Evolutionary conservation across 441 rosid genomes (phyloP), one percentile per base, ranked within the genome.

Genomic region (Euphorbia schlechtendalii): DNA sequence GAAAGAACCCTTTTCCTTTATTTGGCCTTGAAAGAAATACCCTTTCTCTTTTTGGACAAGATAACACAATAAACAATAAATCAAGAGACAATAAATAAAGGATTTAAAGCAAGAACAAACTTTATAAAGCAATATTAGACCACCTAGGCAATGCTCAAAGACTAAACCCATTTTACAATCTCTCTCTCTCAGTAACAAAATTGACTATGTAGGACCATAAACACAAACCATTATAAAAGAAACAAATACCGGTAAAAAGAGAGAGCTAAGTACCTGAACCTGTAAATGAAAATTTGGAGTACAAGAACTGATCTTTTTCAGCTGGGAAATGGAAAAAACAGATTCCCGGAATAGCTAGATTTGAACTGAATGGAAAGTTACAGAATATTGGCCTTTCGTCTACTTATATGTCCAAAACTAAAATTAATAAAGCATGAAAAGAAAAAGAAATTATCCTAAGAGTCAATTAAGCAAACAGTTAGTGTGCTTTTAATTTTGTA

Each of bases 331-430:
- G 17, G 5, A 22, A 3, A 4, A 1, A 38, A 8, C 5, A 11
- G 5, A 38, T 1, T 38, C 5, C 4, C 3, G 34, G 34, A 38
- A 8, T 1, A 8, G 11, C 5, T 32, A 32, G 36, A 3, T 3
- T 7, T 2, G 36, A 32, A 32, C 36, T 51, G 53, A 5, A 51
- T 11, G 8, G 10, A 18, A 51, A 51, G 24, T 18, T 51, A 43
- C 21, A 53, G 64, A 65, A 46, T 76, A 54, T 32, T 72, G 84
- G 65, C 80, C 69, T 72, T 80, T 76, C 76, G 67, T 63, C 81
- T 75, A 61, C 79, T 74, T 63, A 25, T 61, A 49, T 49, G 55
- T 9, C 12, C 20, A 20, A 28, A 54, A 7, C 5, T 27, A 28
- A 28, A 43, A 53, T 13, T 46, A 1, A 46, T 6, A 21, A 20